Percentiles rank a stretch among this genome's conserved stretches.
phyloP scores from a whole-genome alignment of 257 asterid genomes.

The Nyctanthes arbortristis region DNA sequence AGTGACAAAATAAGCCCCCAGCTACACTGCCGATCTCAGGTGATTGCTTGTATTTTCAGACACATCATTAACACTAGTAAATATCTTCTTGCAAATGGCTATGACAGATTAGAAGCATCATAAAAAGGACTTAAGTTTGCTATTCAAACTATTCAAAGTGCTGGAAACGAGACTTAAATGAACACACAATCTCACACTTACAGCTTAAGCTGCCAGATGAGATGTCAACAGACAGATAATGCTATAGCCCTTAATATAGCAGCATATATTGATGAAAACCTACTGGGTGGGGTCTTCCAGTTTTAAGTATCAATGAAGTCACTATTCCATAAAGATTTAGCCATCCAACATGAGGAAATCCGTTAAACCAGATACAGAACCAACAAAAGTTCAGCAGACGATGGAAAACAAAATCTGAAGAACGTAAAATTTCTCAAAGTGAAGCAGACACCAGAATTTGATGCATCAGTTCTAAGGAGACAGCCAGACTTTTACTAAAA shows the following conservation, averaged over 20 bases:
- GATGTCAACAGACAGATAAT: not conserved
- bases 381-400: slow-evolving; percentile 6
- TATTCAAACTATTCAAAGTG: not conserved
- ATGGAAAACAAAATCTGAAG: slow-evolving; percentile 5
- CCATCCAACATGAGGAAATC: slow-evolving; percentile 12
- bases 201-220: not conserved
- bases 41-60: slow-evolving; percentile 13
- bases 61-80: not conserved
- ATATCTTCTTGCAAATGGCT: not conserved
- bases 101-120: not conserved
- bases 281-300: not conserved
- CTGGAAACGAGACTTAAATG: not conserved
- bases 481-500: slow-evolving; percentile 9
- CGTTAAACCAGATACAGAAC: not conserved
- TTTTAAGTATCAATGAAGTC: slow-evolving; percentile 6
- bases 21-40: not conserved
- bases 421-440: not conserved
- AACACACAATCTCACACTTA: not conserved
- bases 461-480: slow-evolving; percentile 3
- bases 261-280: not conserved
- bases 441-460: not conserved
- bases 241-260: not conserved
- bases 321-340: slow-evolving; percentile 5
- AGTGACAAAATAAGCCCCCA: not conserved
- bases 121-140: not conserved